These are phyloP conservation scores for Schizophyllum amplum DNA, from an alignment of 1,284 basidiomycete species.

Conservation along the genomic window DNA sequence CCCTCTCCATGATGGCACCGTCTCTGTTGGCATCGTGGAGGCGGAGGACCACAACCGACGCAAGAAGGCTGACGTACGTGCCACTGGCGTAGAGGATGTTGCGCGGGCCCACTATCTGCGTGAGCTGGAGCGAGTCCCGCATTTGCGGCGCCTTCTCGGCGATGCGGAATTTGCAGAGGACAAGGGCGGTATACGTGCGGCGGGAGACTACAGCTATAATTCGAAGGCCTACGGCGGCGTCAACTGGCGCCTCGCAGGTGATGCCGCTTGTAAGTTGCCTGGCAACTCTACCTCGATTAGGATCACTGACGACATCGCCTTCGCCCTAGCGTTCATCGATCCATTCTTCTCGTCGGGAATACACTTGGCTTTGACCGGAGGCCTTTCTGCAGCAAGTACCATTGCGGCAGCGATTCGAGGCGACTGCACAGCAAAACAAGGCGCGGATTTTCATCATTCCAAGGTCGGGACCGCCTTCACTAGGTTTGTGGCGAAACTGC, in stretches of 20 bases:
- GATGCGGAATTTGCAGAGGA: conserved; percentile 3
- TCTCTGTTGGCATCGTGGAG: conserved; percentile 28
- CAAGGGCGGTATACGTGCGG: conserved; percentile 26
- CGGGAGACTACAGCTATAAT: conserved; percentile 28
- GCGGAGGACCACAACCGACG: conserved; percentile 32
- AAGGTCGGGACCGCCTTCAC: conserved; percentile 37
- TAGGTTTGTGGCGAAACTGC: conserved; percentile 17
- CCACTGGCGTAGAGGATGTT: conserved; percentile 26
- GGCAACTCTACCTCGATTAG: not conserved
- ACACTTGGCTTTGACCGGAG: conserved; percentile 36
- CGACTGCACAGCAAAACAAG: conserved; percentile 26
- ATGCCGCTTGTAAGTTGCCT: conserved; percentile 15
- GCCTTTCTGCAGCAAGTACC: conserved; percentile 35
- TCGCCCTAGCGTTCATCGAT: conserved; percentile 44
- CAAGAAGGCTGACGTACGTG: conserved; percentile 25
- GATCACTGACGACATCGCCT: conserved; percentile 7
- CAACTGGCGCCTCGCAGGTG: conserved; percentile 15
- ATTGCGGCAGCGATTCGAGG: conserved; percentile 36
- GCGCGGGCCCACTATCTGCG: conserved; percentile 30
- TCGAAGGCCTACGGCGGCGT: conserved; percentile 19
- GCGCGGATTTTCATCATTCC: conserved; percentile 30
- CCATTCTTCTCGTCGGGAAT: conserved; percentile 53
- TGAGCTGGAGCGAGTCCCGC: conserved; percentile 22
- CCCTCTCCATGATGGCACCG: conserved; percentile 26
- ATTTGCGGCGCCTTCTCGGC: conserved; percentile 18